Base-by-base conservation (phyloP, 2,329 filamentous ascomycete species). In the Penicillium sp. region DNA sequence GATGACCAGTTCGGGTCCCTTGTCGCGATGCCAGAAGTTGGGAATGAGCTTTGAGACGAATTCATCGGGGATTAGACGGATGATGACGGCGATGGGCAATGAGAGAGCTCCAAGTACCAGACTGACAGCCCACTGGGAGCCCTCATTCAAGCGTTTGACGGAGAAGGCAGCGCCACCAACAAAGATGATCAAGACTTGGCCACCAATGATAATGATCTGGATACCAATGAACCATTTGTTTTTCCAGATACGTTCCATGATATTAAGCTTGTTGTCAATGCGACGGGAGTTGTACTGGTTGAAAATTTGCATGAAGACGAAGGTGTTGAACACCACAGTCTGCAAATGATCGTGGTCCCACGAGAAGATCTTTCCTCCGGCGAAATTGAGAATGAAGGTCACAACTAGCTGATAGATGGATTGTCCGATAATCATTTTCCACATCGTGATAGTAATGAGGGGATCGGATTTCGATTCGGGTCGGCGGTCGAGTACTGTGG, bases 161-260 rank as follows among this genome's bases (percentile, higher is more conserved):
- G 84, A 81, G 66, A 91, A 89, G 0, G 86, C 87, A 27, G 78
- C 74, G 7, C 87, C 86, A 59, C 87, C 88, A 55, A 88, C 80
- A 62, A 88, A 87, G 55, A 90, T 79, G 65, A 90, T 90, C 70
- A 88, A 69, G n/a, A 87, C 78, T 65, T 90, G 88, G 8, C 87
- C 87, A 11, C 80, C 84, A 40, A 89, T 76, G 64, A 89, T 90
- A 63, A 88, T 78, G 23, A 79, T 66, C 64, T 88, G 82, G 36
- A 90, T 88, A 4, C 76, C 78, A 32, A 89, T 78, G 60, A 78
- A 78, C 72, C 75, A 78, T n/a, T 61, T 67, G 52, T 78, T 78
- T 46, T 66, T 67, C 41, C 67, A 63, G 23, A 77, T 62, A 13
- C 75, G 75, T 52, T 77, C 75, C 51, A 78, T 70, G 40, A 78